Conservation (phyloP, 192 early-diverging fungal genomes). For the Kappamyces sp. region DNA sequence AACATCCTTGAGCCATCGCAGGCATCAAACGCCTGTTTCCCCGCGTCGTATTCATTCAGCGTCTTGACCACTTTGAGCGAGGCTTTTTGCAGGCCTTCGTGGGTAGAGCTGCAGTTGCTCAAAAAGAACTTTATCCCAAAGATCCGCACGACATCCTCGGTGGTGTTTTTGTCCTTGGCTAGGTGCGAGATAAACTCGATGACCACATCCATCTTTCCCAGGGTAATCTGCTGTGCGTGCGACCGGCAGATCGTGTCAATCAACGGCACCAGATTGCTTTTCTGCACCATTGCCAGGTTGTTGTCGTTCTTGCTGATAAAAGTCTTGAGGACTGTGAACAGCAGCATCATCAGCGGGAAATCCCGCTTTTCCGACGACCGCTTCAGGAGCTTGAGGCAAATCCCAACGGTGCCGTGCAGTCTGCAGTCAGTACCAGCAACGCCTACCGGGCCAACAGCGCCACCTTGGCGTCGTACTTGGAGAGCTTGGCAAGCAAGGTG, state of each 20-base stretch:
- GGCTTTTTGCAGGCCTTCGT: conserved; percentile 30
- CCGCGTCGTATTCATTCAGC: conserved; percentile 34
- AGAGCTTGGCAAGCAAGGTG: conserved; percentile 27
- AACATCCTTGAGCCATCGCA: conserved; percentile 33
- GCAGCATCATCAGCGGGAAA: conserved; percentile 19
- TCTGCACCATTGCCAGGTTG: conserved; percentile 35
- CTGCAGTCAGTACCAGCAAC: conserved; percentile 7
- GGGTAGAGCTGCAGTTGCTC: not conserved
- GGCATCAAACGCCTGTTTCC: conserved; percentile 31
- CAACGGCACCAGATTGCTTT: conserved; percentile 15
- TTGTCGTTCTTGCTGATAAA: conserved; percentile 37
- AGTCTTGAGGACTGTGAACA: conserved; percentile 27
- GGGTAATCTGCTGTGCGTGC: not conserved
- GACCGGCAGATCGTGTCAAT: conserved; percentile 8
- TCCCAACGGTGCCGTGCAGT: conserved; percentile 30
- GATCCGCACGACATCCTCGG: conserved; percentile 10
- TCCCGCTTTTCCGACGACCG: conserved; percentile 37
- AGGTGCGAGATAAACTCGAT: conserved; percentile 20
- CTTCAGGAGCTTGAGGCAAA: conserved; percentile 26
- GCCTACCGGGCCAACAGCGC: conserved; percentile 30
- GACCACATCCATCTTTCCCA: conserved; percentile 12
- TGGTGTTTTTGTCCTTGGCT: conserved; percentile 15
- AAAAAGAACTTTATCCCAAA: conserved; percentile 18
- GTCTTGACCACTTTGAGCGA: conserved; percentile 32
- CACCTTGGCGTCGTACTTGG: conserved; percentile 37